Base-by-base conservation (phyloP, 495 filamentous ascomycete species). In the Aspergillus asperescens region DNA sequence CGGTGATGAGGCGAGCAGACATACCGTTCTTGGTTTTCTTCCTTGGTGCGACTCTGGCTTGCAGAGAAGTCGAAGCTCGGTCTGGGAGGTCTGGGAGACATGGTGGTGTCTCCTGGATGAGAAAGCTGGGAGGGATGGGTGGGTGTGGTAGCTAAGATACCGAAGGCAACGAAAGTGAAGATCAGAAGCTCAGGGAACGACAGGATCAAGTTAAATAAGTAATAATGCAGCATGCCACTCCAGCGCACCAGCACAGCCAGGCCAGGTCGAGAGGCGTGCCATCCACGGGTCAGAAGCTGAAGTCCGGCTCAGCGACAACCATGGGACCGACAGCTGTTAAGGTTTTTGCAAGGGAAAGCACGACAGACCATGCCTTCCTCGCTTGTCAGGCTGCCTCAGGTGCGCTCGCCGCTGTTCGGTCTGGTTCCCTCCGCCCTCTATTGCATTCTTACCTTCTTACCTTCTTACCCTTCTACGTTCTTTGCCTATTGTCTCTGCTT, bases 1-100 rank as follows among this genome's bases (percentile, higher is more conserved):
- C n/a, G n/a, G n/a, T 32, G 9, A 22, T 19, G 25, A n/a, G 8
- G 19, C 0, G 28, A 28, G 15, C 3, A 24, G 16, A 56, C 79
- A 29, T 72, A 87, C 84, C 84, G 79, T 70, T 97, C 92, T 67
- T 93, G 88, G 55, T 97, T 96, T 67, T 96, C 90, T 66, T 92
- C 89, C 56, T 71, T 66, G 28, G 71, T 74, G 7, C 73, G 69
- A 52, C 32, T n/a, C 32, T 67, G 69, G 35, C 66, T 66, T 3
- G 67, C 65, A 23, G 66, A 52, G 45, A 67, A 64, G 40, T 74
- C 73, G 18, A 69, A 57, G 38, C 71, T 66, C 16, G 71, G 27
- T 34, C n/a, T n/a, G n/a, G n/a, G n/a, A n/a, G 65, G 32, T 16
- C 32, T 60, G 8, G 64, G 61, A 25, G 63, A 61, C 40, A 47